Percentiles rank a stretch among this genome's conserved stretches.
Conservation (phyloP, 495 filamentous ascomycete genomes). For the Platismatia glauca region DNA sequence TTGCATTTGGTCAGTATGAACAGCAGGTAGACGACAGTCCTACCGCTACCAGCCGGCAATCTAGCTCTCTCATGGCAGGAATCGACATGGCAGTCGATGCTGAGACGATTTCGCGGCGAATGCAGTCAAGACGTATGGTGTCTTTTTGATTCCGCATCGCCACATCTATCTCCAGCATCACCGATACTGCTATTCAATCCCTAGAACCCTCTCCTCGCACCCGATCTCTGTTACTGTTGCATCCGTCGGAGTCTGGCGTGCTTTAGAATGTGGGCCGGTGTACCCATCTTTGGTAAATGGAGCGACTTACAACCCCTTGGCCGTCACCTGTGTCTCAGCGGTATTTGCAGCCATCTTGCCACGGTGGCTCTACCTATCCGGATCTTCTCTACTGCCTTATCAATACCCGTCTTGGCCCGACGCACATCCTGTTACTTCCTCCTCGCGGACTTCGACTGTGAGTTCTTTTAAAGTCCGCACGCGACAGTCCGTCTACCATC, state of each 20-base stretch:
- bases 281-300: constrained; percentile 4
- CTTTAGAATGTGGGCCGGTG: neutral
- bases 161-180: neutral
- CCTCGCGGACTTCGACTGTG: neutral
- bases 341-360: constrained; percentile 7
- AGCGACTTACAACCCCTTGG: neutral
- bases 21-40: constrained; percentile 67
- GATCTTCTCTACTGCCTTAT: constrained; percentile 12
- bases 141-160: constrained; percentile 45
- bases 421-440: constrained; percentile 7
- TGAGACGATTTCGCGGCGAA: constrained; percentile 46
- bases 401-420: constrained; percentile 6
- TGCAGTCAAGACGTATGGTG: constrained; percentile 58
- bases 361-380: constrained; percentile 11
- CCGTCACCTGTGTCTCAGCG: constrained; percentile 6
- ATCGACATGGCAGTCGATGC: constrained; percentile 46
- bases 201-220: neutral
- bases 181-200: neutral
- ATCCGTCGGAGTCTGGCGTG: constrained; percentile 13
- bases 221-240: constrained; percentile 3
- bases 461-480: constrained; percentile 8
- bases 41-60: constrained; percentile 51
- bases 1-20: constrained; percentile 71
- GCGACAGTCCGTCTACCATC: constrained; percentile 2
- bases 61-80: constrained; percentile 29